Conservation (phyloP, 345 rosid species). For the Raphanus sativus region DNA sequence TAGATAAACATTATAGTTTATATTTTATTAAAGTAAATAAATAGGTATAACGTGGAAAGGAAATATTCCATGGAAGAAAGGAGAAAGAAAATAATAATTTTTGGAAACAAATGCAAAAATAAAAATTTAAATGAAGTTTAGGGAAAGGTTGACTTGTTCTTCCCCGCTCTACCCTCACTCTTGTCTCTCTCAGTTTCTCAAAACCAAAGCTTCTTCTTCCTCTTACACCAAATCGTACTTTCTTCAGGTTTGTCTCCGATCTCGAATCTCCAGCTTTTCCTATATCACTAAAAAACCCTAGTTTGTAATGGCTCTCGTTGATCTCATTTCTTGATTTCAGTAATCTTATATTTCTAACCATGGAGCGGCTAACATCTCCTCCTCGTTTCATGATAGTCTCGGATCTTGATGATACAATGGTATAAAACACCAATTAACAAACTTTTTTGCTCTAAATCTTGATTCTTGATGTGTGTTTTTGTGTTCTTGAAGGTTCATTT, state of each 20-base stretch:
- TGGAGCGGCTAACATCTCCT: slow-evolving; percentile 67
- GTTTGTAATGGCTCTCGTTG: not conserved
- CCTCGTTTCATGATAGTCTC: slow-evolving; percentile 91
- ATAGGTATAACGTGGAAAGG: not conserved
- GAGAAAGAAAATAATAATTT: not conserved
- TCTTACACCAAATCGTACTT: not conserved
- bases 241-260: not conserved
- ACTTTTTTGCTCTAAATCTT: not conserved
- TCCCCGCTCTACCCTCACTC: not conserved
- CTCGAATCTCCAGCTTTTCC: not conserved
- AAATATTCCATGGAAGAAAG: not conserved
- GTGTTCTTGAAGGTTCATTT: too few relatives aligned
- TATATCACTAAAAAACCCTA: not conserved
- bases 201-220: not conserved
- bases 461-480: too few relatives aligned
- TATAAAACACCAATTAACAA: slow-evolving; percentile 12
- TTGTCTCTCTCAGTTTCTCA: not conserved
- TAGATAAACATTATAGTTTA: too few relatives aligned
- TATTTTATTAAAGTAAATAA: too few relatives aligned
- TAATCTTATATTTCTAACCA: slow-evolving; percentile 24
- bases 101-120: not conserved
- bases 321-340: not conserved
- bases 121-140: not conserved
- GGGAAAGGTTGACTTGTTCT: not conserved
- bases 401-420: slow-evolving; percentile 97